Evolutionary conservation across 2,329 filamentous ascomycete genomes (phyloP).

Genomic region (Ophiostoma pallidulum): DNA sequence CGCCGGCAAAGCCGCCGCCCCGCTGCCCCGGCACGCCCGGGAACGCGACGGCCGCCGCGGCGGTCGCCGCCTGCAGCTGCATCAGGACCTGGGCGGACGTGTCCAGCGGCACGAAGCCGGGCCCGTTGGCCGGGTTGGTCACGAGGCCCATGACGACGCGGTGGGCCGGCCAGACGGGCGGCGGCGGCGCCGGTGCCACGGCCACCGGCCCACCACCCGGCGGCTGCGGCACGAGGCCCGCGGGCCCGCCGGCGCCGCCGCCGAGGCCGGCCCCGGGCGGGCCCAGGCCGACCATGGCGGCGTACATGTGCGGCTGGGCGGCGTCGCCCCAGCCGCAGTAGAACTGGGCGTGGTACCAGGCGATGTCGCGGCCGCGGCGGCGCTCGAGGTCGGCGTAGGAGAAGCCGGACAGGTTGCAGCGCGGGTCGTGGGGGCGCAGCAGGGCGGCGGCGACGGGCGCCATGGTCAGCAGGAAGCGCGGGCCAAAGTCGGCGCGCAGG

Average conservation of each 20-base stretch:
- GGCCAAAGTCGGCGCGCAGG: slow-evolving; percentile 54
- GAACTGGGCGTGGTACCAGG: slow-evolving; percentile 86
- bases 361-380: slow-evolving; percentile 47
- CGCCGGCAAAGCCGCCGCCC: slow-evolving; percentile 57
- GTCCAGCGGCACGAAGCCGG: slow-evolving; percentile 40
- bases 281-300: slow-evolving; percentile 47
- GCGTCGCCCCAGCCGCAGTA: slow-evolving; percentile 78
- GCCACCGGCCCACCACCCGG: background rate
- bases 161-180: slow-evolving; percentile 62
- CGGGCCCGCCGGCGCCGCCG: too few relatives aligned
- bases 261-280: too few relatives aligned
- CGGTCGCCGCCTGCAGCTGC: slow-evolving; percentile 31
- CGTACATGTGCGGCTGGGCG: slow-evolving; percentile 37
- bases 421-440: slow-evolving; percentile 41
- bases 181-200: too few relatives aligned
- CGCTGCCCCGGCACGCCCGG: slow-evolving; percentile 51
- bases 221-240: too few relatives aligned
- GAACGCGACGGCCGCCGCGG: too few relatives aligned
- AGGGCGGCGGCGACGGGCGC: slow-evolving; percentile 70
- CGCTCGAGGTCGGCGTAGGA: slow-evolving; percentile 64
- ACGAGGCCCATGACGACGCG: slow-evolving; percentile 74
- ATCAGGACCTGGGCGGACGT: slow-evolving; percentile 36
- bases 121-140: slow-evolving; percentile 66
- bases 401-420: slow-evolving; percentile 67
- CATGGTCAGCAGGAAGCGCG: slow-evolving; percentile 61